Base-by-base conservation (phyloP, 192 early-diverging fungal genomes). In the Umbelopsis vinacea region DNA sequence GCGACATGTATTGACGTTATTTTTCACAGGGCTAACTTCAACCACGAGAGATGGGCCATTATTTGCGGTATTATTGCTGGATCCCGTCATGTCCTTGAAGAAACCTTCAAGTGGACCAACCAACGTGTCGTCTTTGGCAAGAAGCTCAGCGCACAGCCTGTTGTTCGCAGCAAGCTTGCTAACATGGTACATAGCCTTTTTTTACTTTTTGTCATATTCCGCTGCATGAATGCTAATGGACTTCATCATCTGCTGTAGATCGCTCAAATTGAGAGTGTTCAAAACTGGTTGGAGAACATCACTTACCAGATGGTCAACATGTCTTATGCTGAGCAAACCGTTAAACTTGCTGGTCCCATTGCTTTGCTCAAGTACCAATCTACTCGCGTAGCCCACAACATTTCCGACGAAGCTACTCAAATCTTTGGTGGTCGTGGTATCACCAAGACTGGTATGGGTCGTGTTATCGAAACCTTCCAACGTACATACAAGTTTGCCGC, bases 371-470 rank as follows among this genome's bases (percentile, higher is more conserved):
- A 90, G 77, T 85, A 75, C 45, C 76, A 82, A 45, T 68, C 66
- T 74, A 92, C 91, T 19, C 76, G 91, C 40, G 81, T 89, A 47
- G 79, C 85, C 4, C 82, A 87, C 40, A 45, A 84, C 46, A 89
- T 92, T 11, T 78, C 85, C 23, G 91, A 92, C 52, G 83, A 91
- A 52, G 84, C 89, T 22, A 84, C 84, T 21, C 91, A 92, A 78
- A 91, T 92, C 79, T 91, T 92, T 80, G 91, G 91, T 70, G 88
- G 89, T n/a, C 80, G 91, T 26, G 91, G 74, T 19, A 85, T 91
- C 67, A 91, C 90, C 19, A 83, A 85, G 69, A 88, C 87, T 37
- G 91, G 91, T 54, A 92, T 92, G 91, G 91, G 91, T 22, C 70
- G 89, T 40, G 52, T 78, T 29, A 82, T 92, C 54, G 90, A 91